Base-by-base conservation (phyloP, 106 monocot genomes). In the Cymbidium sinense region DNA sequence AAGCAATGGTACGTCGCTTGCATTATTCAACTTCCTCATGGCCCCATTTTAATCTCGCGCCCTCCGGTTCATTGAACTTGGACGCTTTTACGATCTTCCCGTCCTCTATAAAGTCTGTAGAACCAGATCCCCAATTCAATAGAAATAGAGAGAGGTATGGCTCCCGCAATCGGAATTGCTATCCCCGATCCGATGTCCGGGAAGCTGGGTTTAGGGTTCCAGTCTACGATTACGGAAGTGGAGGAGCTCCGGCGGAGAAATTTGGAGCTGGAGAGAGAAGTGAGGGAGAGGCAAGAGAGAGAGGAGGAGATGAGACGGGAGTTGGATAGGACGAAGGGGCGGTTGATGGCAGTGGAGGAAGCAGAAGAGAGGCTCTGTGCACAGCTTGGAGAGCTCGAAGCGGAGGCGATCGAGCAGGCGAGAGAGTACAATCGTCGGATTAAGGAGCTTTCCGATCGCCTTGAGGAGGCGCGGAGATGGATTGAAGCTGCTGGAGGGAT, bases 311-410 rank as follows among this genome's bases (percentile, higher is more conserved):
- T 74, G 81, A 55, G 50, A 76, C 43, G 70, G 58, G 90, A 93
- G 87, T 84, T 90, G 76, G 81, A 83, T 64, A 75, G 75, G 62
- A 79, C 82, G 67, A 82, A 73, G 75, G 83, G 34, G 78, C 77
- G 81, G 80, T 82, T 90, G 30, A 78, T 80, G 41, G 54, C 50
- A 28, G 77, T 62, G 29, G 93, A 93, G 84, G 90, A 93, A 78
- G 93, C 88, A 29, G 90, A 93, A 86, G 93, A 93, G 86, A 82
- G 82, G 69, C 88, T 93, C 70, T 90, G 90, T 81, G 20, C 65
- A 17, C 76, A 93, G 77, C 86, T 93, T 70, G 93, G 90, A 21
- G 93, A 90, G 44, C 84, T 86, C 28, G 93, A 93, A 83, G 93
- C 93, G 2, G 93, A 93, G 79, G 80, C 88, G 10, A 61, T 84